Evolutionary conservation across 345 rosid species (phyloP), one percentile per base, ranked within the genome.

Genomic region (Heritiera fomes): DNA sequence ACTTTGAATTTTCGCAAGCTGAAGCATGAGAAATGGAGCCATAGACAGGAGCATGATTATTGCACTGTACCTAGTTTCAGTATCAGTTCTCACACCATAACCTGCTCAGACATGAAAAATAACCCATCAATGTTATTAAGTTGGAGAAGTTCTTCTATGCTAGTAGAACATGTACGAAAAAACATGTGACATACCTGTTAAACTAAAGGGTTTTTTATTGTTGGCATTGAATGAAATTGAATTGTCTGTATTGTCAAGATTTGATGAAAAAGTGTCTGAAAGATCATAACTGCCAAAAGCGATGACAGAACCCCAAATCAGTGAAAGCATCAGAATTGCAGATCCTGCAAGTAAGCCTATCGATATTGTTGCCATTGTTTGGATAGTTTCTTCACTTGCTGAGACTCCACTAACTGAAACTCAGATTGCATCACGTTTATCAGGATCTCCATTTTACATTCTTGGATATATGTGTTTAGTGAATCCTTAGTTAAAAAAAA

Each of bases 311-410:
- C 86, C 85, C 92, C 87, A 89, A 52, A 80, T 23, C 11, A 89
- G 15, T 13, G 91, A 81, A 47, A 87, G 88, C 74, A 59, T 81
- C 84, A 85, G 67, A 46, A 87, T 85, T 11, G 84, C 65, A 40
- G 92, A 84, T 20, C 92, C 92, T 52, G 90, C 89, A n/a, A 87
- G 81, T 71, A 89, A 53, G 9, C 87, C 84, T 87, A 85, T 84
- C 2, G 56, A 75, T 86, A 87, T 83, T 40, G 77, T 20, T 49
- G 83, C 88, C 79, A 62, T 74, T 20, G 84, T n/a, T 71, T 82
- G 69, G 2, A 75, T 73, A 11, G 78, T 80, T 41, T 82, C 83
- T 18, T 79, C 64, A 46, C 69, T 80, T 46, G 77, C 81, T 74
- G 89, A 49, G 23, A 83, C 52, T 30, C 49, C 85, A 15, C 78